Evolutionary conservation across 179 eudicot genomes (phyloP), one percentile per base, ranked within the genome.

Genomic region (Vitellaria paradoxa): DNA sequence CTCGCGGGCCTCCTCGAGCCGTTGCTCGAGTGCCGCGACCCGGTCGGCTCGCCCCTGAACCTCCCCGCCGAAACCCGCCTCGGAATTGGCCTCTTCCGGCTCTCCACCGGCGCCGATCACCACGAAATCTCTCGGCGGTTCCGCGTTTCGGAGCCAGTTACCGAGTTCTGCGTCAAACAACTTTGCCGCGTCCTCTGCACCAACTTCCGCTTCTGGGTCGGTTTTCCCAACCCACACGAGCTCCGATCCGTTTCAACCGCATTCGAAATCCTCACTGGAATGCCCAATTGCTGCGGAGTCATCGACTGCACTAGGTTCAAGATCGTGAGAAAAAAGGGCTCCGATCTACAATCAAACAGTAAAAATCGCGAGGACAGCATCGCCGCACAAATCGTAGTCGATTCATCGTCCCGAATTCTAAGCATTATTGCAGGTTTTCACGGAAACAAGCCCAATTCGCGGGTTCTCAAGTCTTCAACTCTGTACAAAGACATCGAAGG

Each of bases 1-100:
- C 87, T 94, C 0, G 85, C 87, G 9, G 89, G 91, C 20, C 75
- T 94, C 7, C 87, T 94, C 30, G 98, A 94, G 73, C 98, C 98
- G 2, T 59, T 94, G 0, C 93, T 94, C 40, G 97, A 94, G 75
- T 92, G 98, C 62, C 97, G 97, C 30, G 97, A 94, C 90, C 98
- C 98, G 65, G 81, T 80, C 7, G 82, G 75, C 45, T 82, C 87
- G 17, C 88, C 90, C 0, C 77, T 91, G 26, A 76, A 79, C 15
- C 81, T 94, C 3, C 63, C 93, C 0, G 78, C 92, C 12, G 97
- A 91, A 53, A 60, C 85, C 5, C 88, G 97, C 0, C 97, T 94
- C 72, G 95, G 90, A 4, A 88, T 93, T 42, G 98, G 96, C 55
- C 78, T 94, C 13, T 91, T 81, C 61, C 76, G 97, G 17, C 76